Percentiles rank a stretch among this genome's conserved stretches.
phyloP scores from a whole-genome alignment of 179 eudicot genomes.

The Vitellaria paradoxa region DNA sequence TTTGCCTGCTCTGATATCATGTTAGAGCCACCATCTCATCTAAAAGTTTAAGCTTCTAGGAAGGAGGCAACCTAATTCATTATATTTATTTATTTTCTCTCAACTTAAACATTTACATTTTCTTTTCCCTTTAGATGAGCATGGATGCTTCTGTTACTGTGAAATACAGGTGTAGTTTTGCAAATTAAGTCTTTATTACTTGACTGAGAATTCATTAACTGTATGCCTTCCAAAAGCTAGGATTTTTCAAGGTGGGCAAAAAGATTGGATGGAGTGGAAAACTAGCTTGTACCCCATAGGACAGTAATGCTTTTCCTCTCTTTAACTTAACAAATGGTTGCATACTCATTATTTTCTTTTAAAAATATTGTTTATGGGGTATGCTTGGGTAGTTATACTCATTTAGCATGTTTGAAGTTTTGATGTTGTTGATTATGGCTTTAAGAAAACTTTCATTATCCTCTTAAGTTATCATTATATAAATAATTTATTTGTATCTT shows the following conservation, averaged over 20 bases:
- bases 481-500: constrained; percentile 1
- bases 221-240: background rate
- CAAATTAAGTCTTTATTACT: background rate
- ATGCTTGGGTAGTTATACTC: background rate
- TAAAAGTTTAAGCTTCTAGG: too few relatives aligned
- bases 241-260: background rate
- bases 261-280: background rate
- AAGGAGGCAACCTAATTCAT: too few relatives aligned
- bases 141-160: background rate
- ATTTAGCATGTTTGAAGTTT: background rate
- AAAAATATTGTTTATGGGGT: background rate
- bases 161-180: background rate
- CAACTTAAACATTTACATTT: too few relatives aligned
- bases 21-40: too few relatives aligned
- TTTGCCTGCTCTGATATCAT: too few relatives aligned
- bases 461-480: background rate
- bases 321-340: background rate
- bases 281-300: background rate
- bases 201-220: background rate
- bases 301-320: background rate
- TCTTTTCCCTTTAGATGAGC: background rate
- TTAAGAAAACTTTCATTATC: background rate
- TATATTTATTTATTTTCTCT: too few relatives aligned
- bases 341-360: background rate
- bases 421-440: background rate